A percentile compares a stretch with the other conserved stretches of the same genome.
phyloP scores from a whole-genome alignment of 805 yeast species.

The Metschnikowia baotianmanensis region DNA sequence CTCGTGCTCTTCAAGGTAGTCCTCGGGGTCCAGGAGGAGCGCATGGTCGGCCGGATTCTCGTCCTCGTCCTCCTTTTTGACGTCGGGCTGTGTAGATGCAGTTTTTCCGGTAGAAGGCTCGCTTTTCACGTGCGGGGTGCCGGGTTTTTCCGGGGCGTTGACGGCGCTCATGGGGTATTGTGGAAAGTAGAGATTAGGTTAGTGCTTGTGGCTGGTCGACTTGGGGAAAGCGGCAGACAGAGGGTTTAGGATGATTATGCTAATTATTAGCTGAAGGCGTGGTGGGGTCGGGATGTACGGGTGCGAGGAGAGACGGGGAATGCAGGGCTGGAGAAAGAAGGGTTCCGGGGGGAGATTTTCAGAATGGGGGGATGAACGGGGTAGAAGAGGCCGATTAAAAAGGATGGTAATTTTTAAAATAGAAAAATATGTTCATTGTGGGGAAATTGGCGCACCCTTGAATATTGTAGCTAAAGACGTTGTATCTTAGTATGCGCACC shows the following conservation, averaged over 20 bases:
- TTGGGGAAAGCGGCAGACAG: not conserved
- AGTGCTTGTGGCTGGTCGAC: slow-evolving; percentile 4
- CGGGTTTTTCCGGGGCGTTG: slow-evolving; percentile 12
- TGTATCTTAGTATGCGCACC: no score
- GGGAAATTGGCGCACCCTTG: no score
- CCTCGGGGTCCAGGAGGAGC: slow-evolving; percentile 43
- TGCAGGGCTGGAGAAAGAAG: not conserved
- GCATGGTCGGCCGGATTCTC: slow-evolving; percentile 27
- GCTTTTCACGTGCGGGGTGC: slow-evolving; percentile 5
- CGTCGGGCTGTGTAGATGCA: not conserved
- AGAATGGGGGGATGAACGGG: no score
- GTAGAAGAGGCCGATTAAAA: no score
- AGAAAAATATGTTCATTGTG: no score
- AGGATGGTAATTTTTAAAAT: no score
- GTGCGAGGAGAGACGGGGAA: not conserved
- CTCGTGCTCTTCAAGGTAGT: slow-evolving; percentile 55
- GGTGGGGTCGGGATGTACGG: no score
- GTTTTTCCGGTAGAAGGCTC: slow-evolving; percentile 5
- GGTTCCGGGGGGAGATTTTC: not conserved
- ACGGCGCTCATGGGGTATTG: slow-evolving; percentile 17
- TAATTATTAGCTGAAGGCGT: no score
- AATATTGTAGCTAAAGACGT: no score
- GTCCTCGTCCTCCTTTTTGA: slow-evolving; percentile 10
- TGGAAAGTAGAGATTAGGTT: no score
- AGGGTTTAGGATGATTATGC: no score